Conservation (phyloP, 2,329 filamentous ascomycete genomes). For the Dactylellina drechsleri region DNA sequence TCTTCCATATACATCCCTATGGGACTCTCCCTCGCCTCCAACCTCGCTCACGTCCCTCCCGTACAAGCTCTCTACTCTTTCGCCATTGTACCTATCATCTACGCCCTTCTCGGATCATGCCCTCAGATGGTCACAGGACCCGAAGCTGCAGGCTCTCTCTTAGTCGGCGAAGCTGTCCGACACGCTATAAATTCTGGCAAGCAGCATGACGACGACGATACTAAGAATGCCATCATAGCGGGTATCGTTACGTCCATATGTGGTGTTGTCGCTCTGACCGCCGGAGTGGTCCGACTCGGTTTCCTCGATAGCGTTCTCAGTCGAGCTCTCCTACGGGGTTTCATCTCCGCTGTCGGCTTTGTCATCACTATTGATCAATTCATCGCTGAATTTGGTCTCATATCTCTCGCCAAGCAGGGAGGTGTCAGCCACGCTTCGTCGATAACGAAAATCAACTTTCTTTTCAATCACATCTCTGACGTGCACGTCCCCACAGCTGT, state of each 20-base stretch:
- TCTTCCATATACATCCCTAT: conserved; percentile 99
- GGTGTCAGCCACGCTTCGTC: conserved; percentile 85
- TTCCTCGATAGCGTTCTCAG: conserved; percentile 96
- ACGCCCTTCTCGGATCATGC: conserved; percentile 89
- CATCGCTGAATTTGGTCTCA: conserved; percentile 86
- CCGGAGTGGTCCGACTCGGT: conserved; percentile 83
- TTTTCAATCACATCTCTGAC: conserved; percentile 73
- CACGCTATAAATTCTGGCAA: conserved; percentile 79
- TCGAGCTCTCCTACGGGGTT: conserved; percentile 88
- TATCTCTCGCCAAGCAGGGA: conserved; percentile 70
- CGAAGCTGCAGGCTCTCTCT: conserved; percentile 89
- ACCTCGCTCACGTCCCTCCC: conserved; percentile 89
- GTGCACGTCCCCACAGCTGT: conserved; percentile 79
- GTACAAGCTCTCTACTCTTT: conserved; percentile 96
- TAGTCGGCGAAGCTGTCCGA: conserved; percentile 76
- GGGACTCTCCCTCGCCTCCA: conserved; percentile 90
- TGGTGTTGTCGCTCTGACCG: conserved; percentile 86
- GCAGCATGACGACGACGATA: conserved; percentile 71
- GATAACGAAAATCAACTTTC: conserved; percentile 83
- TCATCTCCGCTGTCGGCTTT: conserved; percentile 96
- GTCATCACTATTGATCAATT: conserved; percentile 96
- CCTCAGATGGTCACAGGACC: conserved; percentile 94
- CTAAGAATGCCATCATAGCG: conserved; percentile 80
- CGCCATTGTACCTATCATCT: conserved; percentile 89
- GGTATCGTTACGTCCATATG: conserved; percentile 89